phyloP scores from a whole-genome alignment of 2,329 filamentous ascomycete species.

The Pyrenophora graminea region DNA sequence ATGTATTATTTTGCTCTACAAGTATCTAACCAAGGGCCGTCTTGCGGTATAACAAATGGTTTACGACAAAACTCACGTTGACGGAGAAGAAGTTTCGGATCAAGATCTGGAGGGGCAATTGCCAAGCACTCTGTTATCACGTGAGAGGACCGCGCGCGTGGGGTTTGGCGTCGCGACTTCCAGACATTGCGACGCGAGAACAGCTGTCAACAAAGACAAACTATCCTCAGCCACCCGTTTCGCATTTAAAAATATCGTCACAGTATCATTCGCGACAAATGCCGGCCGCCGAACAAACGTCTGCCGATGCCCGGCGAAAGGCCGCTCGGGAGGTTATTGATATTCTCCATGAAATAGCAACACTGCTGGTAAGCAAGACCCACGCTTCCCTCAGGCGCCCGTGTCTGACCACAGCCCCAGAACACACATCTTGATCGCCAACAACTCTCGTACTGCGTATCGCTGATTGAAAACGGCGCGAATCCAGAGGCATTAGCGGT shows the following conservation, averaged over 20 bases:
- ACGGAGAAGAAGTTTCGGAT: not conserved
- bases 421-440: constrained; percentile 92
- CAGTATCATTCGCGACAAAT: constrained; percentile 12
- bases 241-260: too few species aligned
- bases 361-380: constrained; percentile 72
- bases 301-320: constrained; percentile 62
- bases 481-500: constrained; percentile 95
- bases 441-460: constrained; percentile 91
- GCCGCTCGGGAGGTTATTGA: constrained; percentile 80
- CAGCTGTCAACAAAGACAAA: constrained; percentile 9
- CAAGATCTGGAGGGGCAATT: not conserved
- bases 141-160: constrained; percentile 10
- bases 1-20: constrained; percentile 2
- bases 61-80: constrained; percentile 12
- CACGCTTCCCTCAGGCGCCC: not conserved
- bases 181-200: constrained; percentile 2
- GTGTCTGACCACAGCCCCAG: constrained; percentile 53
- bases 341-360: constrained; percentile 83
- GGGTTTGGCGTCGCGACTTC: not conserved
- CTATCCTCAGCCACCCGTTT: not conserved
- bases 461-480: constrained; percentile 94
- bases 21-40: not conserved
- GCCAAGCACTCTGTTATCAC: constrained; percentile 11
- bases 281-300: constrained; percentile 30
- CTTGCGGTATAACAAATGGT: constrained; percentile 12